These are phyloP conservation scores for Aspergillus sp. DNA, from an alignment of 2,329 filamentous ascomycete genomes.

Conservation along the genomic window DNA sequence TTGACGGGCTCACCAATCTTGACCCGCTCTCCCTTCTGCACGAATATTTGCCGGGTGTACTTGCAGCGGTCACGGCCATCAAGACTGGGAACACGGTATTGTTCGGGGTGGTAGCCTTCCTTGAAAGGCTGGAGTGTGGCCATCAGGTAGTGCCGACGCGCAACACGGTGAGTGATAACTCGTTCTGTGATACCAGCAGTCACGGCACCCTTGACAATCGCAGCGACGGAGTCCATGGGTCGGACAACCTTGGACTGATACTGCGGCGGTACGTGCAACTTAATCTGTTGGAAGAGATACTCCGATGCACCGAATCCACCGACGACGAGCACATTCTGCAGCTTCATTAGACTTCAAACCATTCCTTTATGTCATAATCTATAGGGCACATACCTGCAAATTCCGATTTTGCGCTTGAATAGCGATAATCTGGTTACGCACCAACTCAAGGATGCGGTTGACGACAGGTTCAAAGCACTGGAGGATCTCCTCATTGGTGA, in stretches of 20 bases:
- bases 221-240: conserved; percentile 97
- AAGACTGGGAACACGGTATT: conserved; percentile 92
- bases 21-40: conserved; percentile 97
- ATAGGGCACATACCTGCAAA: conserved; percentile 62
- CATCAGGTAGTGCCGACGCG: conserved; percentile 98
- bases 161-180: conserved; percentile 94
- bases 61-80: conserved; percentile 99
- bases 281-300: conserved; percentile 99
- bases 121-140: conserved; percentile 98
- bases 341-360: conserved; percentile 19
- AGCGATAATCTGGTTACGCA: conserved; percentile 97
- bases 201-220: conserved; percentile 97
- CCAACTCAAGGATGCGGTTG: conserved; percentile 92
- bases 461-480: conserved; percentile 99
- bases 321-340: conserved; percentile 85
- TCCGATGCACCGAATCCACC: conserved; percentile 98
- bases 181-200: conserved; percentile 97
- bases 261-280: conserved; percentile 94
- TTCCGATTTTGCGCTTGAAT: conserved; percentile 96
- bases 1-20: conserved; percentile 99
- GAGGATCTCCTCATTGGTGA: conserved; percentile 97
- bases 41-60: conserved; percentile 96
- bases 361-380: neutral
- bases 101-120: conserved; percentile 96
- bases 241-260: conserved; percentile 98